A percentile compares a stretch with the other conserved stretches of the same genome.
phyloP scores from a whole-genome alignment of 495 filamentous ascomycete species.

The Hypomontagnella submonticulosa region DNA sequence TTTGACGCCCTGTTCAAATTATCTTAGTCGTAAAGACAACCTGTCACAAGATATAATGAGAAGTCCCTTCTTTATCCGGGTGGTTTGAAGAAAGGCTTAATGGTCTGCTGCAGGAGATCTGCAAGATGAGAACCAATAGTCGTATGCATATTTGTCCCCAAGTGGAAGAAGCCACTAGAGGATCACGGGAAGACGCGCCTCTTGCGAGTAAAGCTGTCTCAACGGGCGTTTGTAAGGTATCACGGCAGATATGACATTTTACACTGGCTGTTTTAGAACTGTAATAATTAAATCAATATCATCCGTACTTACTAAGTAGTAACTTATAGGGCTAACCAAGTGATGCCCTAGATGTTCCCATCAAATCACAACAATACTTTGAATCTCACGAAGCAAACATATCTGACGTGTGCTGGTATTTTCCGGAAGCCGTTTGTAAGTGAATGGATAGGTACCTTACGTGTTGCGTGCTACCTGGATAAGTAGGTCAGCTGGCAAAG shows the following conservation, averaged over 20 bases:
- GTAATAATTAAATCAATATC: too few species aligned
- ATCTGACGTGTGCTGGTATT: too few species aligned
- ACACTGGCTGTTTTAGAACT: too few species aligned
- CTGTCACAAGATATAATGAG: not conserved
- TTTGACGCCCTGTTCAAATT: not conserved
- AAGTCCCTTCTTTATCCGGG: not conserved
- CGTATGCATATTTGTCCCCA: conserved; percentile 1
- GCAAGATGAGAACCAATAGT: conserved; percentile 12
- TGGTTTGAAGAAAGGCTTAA: conserved; percentile 5
- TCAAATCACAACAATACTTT: too few species aligned
- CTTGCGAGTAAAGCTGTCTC: not conserved
- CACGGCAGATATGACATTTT: not conserved
- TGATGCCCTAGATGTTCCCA: too few species aligned
- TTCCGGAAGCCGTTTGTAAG: too few species aligned
- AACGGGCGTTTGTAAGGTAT: not conserved
- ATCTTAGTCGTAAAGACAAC: not conserved
- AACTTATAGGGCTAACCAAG: too few species aligned
- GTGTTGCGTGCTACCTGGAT: too few species aligned
- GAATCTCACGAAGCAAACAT: too few species aligned
- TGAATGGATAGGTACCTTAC: too few species aligned
- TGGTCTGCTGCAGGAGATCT: conserved; percentile 25
- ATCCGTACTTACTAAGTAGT: too few species aligned
- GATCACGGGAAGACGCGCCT: conserved; percentile 16
- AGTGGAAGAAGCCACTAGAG: conserved; percentile 15
- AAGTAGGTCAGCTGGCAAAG: too few species aligned